Conservation (phyloP, 257 asterid genomes). For the Primulina huaijiensis region DNA sequence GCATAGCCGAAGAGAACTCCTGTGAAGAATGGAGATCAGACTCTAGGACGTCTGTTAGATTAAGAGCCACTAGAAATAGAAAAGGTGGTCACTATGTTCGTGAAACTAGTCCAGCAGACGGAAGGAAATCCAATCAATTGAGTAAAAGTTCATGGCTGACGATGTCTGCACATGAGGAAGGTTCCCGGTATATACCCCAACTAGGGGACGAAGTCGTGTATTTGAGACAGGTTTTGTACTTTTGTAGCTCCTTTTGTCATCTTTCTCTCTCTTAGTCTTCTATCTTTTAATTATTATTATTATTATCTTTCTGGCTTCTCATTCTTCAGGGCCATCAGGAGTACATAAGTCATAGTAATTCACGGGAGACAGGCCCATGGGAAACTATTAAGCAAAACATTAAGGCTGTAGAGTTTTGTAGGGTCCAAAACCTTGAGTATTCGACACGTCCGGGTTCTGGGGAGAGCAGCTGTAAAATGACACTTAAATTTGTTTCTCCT, state of each 20-base stretch:
- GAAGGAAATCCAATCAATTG: slow-evolving; percentile 56
- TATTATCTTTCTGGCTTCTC: slow-evolving; percentile 23
- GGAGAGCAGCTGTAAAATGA: slow-evolving; percentile 92
- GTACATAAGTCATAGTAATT: slow-evolving; percentile 42
- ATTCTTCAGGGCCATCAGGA: slow-evolving; percentile 84
- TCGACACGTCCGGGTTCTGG: slow-evolving; percentile 84
- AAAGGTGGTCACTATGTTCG: slow-evolving; percentile 50
- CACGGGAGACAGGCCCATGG: slow-evolving; percentile 73
- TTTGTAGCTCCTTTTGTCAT: not conserved
- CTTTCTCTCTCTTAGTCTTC: slow-evolving; percentile 5
- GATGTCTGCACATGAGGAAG: slow-evolving; percentile 81
- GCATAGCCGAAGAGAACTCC: slow-evolving; percentile 49
- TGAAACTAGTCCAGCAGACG: slow-evolving; percentile 56
- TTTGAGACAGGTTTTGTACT: slow-evolving; percentile 66
- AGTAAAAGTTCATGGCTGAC: slow-evolving; percentile 80
- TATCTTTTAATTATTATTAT: not conserved
- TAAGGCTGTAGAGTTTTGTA: slow-evolving; percentile 79
- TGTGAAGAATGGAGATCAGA: slow-evolving; percentile 51
- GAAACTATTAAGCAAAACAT: slow-evolving; percentile 55
- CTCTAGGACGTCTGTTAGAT: slow-evolving; percentile 48
- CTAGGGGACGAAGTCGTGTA: slow-evolving; percentile 79
- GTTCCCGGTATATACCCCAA: slow-evolving; percentile 85
- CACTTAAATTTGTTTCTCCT: slow-evolving; percentile 58
- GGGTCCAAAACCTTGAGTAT: slow-evolving; percentile 70
- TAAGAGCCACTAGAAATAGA: slow-evolving; percentile 66